phyloP scores from a whole-genome alignment of 2,329 filamentous ascomycete genomes.

The Annulohypoxylon truncatum region DNA sequence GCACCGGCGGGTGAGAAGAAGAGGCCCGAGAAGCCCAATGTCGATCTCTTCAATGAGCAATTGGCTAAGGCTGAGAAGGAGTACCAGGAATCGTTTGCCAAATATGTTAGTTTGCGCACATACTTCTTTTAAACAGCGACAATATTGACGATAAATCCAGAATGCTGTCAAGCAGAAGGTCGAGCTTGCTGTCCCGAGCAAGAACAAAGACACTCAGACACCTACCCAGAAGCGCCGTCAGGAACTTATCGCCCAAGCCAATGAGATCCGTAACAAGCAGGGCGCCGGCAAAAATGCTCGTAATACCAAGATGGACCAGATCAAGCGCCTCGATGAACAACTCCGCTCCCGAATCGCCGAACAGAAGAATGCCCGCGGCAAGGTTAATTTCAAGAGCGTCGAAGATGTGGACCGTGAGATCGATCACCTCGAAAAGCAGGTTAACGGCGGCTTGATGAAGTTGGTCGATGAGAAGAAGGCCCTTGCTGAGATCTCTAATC shows the following conservation, averaged over 20 bases:
- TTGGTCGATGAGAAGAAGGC: slow-evolving; percentile 98
- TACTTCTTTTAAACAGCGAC: background rate
- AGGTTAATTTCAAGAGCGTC: slow-evolving; percentile 84
- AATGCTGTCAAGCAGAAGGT: slow-evolving; percentile 89
- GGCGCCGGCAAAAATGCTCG: slow-evolving; percentile 86
- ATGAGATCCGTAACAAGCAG: slow-evolving; percentile 88
- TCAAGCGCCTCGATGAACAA: slow-evolving; percentile 91
- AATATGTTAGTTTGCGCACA: slow-evolving; percentile 49
- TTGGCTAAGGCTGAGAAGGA: slow-evolving; percentile 88
- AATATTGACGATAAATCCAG: slow-evolving; percentile 60
- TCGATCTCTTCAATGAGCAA: slow-evolving; percentile 82
- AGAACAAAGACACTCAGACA: slow-evolving; percentile 81
- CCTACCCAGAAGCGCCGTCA: slow-evolving; percentile 84
- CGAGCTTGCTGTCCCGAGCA: slow-evolving; percentile 80
- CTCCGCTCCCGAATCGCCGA: slow-evolving; percentile 86
- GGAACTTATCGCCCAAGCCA: slow-evolving; percentile 85
- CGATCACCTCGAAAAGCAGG: slow-evolving; percentile 81
- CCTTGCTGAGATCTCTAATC: slow-evolving; percentile 80
- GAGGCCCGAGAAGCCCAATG: slow-evolving; percentile 88
- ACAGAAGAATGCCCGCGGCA: slow-evolving; percentile 85
- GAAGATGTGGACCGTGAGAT: slow-evolving; percentile 92
- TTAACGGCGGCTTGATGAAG: slow-evolving; percentile 91
- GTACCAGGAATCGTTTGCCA: slow-evolving; percentile 79
- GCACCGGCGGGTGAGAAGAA: slow-evolving; percentile 58
- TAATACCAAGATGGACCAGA: slow-evolving; percentile 82